Conservation (phyloP, 2,329 filamentous ascomycete genomes). For the Purpureocillium lavendulum region DNA sequence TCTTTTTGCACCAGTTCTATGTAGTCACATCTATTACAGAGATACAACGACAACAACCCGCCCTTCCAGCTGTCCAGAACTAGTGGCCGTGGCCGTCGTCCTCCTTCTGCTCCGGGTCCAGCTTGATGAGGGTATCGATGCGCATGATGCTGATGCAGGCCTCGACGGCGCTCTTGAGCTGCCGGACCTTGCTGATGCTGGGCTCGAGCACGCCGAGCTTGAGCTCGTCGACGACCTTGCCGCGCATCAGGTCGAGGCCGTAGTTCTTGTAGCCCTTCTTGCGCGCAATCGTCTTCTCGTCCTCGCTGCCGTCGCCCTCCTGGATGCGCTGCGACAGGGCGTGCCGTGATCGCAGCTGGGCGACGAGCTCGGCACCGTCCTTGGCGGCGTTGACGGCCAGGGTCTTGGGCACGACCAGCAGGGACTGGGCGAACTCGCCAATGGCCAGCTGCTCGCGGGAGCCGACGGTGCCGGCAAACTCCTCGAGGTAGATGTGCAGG, state of each 20-base stretch:
- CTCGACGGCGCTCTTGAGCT: constrained; percentile 97
- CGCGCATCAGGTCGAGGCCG: constrained; percentile 80
- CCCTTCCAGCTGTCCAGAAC: constrained; percentile 4
- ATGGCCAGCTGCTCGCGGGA: constrained; percentile 97
- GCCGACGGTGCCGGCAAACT: constrained; percentile 94
- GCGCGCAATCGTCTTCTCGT: constrained; percentile 82
- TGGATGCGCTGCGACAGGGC: constrained; percentile 87
- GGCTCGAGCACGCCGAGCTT: constrained; percentile 95
- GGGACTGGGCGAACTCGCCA: constrained; percentile 90
- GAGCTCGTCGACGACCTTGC: constrained; percentile 85
- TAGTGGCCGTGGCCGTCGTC: constrained; percentile 81
- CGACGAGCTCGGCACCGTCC: constrained; percentile 89
- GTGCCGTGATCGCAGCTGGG: constrained; percentile 88
- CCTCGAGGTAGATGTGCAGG: constrained; percentile 96
- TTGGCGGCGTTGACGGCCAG: constrained; percentile 95
- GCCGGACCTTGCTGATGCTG: constrained; percentile 95
- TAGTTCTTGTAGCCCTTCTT: constrained; percentile 99
- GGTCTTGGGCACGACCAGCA: constrained; percentile 92
- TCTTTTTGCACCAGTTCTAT: constrained; percentile 1
- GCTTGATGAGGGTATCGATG: constrained; percentile 96
- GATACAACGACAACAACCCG: background rate
- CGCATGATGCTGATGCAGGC: constrained; percentile 99
- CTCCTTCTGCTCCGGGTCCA: constrained; percentile 81
- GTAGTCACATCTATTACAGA: background rate
- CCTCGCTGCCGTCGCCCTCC: constrained; percentile 74